A percentile compares a stretch with the other conserved stretches of the same genome.
Conservation (phyloP, 345 rosid genomes). For the Linum usitatissimum region DNA sequence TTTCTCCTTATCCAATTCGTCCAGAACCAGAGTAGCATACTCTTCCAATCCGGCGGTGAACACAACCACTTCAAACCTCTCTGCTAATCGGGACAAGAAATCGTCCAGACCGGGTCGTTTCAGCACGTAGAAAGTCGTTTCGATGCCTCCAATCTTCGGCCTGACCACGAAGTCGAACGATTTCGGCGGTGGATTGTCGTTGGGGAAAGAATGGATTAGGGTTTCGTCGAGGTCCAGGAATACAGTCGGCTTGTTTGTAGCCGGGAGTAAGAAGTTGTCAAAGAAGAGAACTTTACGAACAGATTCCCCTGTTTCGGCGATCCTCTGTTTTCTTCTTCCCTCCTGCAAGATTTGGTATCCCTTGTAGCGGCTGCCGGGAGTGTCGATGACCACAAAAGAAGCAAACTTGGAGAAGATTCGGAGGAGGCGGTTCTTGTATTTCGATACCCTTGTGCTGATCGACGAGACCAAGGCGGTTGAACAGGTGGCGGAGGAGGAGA, state of each 20-base stretch:
- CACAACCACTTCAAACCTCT: constrained; percentile 58
- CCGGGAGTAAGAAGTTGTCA: constrained; percentile 27
- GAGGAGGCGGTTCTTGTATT: constrained; percentile 54
- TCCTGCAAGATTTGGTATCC: constrained; percentile 51
- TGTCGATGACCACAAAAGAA: constrained; percentile 16
- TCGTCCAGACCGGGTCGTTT: constrained; percentile 84
- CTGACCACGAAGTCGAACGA: constrained; percentile 52
- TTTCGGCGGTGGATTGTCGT: constrained; percentile 48
- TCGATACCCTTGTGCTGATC: constrained; percentile 49
- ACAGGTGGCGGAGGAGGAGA: constrained; percentile 31
- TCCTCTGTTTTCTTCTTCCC: not conserved
- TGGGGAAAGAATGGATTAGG: constrained; percentile 59
- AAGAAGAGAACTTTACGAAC: constrained; percentile 24
- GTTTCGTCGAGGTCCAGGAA: constrained; percentile 92
- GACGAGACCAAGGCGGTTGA: constrained; percentile 40
- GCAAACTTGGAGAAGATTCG: constrained; percentile 51
- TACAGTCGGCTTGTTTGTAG: constrained; percentile 40
- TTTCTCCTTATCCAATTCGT: constrained; percentile 39
- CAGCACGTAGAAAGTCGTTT: constrained; percentile 53
- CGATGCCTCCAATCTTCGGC: constrained; percentile 55
- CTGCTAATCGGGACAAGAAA: constrained; percentile 42
- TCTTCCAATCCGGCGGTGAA: constrained; percentile 84
- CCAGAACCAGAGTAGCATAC: constrained; percentile 70
- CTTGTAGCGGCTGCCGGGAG: constrained; percentile 28
- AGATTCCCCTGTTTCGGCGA: not conserved